These are phyloP conservation scores for Coemansia sp. DNA, from an alignment of 192 early-diverging fungal genomes.

Conservation along the genomic window DNA sequence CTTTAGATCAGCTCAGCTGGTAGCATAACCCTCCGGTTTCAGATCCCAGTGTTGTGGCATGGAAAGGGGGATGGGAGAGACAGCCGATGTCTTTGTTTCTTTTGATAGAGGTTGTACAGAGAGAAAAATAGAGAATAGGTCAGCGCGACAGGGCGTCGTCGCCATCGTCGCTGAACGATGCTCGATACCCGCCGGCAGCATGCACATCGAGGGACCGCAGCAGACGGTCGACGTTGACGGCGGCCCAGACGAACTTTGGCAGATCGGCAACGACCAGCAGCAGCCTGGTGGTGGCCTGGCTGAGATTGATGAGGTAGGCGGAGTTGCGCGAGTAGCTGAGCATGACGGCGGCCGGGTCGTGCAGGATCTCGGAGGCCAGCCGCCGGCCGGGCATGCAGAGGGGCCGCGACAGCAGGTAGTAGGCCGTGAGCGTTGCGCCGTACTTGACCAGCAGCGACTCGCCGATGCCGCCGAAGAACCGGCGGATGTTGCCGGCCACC, in stretches of 20 bases:
- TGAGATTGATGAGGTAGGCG: conserved; percentile 70
- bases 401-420: conserved; percentile 77
- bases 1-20: neutral
- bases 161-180: conserved; percentile 18
- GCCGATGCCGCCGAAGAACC: conserved; percentile 53
- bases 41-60: too few relatives aligned
- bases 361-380: conserved; percentile 33
- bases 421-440: conserved; percentile 82
- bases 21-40: neutral
- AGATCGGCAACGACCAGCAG: conserved; percentile 92
- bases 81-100: too few relatives aligned
- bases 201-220: conserved; percentile 49
- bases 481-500: conserved; percentile 41
- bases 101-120: too few relatives aligned
- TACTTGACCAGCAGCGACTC: conserved; percentile 94
- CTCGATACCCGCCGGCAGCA: conserved; percentile 27
- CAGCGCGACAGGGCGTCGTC: too few relatives aligned
- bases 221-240: conserved; percentile 57
- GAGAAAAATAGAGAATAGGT: neutral
- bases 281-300: conserved; percentile 79
- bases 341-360: conserved; percentile 56
- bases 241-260: conserved; percentile 92
- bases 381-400: conserved; percentile 63
- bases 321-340: conserved; percentile 77
- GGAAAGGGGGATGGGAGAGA: too few relatives aligned